Percentiles rank a stretch among this genome's conserved stretches.
Evolutionary conservation across 495 filamentous ascomycete species (phyloP).

Genomic region (Penicillium chermesinum): DNA sequence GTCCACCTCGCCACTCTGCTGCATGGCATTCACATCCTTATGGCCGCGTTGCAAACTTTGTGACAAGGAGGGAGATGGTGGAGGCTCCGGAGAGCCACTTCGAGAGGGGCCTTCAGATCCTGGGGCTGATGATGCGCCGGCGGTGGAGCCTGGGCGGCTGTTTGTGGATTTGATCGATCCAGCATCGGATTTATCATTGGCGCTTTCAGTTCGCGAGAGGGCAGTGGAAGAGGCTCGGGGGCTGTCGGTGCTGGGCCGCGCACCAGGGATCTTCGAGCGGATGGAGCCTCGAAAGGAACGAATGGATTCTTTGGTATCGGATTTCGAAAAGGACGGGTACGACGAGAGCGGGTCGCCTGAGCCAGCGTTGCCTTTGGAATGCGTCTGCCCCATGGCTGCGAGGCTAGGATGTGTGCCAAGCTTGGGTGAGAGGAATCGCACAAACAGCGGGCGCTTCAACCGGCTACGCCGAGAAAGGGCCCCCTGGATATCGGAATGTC

Average conservation of each 20-base stretch:
- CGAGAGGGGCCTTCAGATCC: constrained; percentile 34
- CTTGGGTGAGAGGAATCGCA: constrained; percentile 22
- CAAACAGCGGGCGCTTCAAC: constrained; percentile 23
- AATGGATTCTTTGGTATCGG: constrained; percentile 91
- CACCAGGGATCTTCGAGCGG: constrained; percentile 67
- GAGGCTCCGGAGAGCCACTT: constrained; percentile 60
- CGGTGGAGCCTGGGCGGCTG: constrained; percentile 45
- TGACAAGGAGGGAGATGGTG: constrained; percentile 85
- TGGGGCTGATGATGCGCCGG: constrained; percentile 32
- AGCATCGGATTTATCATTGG: constrained; percentile 65
- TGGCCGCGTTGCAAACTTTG: constrained; percentile 69
- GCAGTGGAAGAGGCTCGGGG: constrained; percentile 67
- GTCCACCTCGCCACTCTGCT: constrained; percentile 86
- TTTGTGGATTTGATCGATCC: constrained; percentile 65
- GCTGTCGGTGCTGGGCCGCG: constrained; percentile 57
- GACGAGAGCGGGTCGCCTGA: constrained; percentile 59
- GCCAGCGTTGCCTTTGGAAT: constrained; percentile 69
- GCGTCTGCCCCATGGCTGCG: constrained; percentile 81
- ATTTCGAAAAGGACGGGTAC: constrained; percentile 86
- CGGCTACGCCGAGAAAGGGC: constrained; percentile 23
- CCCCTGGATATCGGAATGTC: constrained; percentile 34
- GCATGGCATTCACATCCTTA: constrained; percentile 72
- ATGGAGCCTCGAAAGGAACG: constrained; percentile 75
- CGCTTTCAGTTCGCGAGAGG: constrained; percentile 54
- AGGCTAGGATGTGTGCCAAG: constrained; percentile 36